A percentile compares a stretch with the other conserved stretches of the same genome.
Evolutionary conservation across 148 eudicot species (phyloP).

Genomic region (Heliamphora exappendiculata): DNA sequence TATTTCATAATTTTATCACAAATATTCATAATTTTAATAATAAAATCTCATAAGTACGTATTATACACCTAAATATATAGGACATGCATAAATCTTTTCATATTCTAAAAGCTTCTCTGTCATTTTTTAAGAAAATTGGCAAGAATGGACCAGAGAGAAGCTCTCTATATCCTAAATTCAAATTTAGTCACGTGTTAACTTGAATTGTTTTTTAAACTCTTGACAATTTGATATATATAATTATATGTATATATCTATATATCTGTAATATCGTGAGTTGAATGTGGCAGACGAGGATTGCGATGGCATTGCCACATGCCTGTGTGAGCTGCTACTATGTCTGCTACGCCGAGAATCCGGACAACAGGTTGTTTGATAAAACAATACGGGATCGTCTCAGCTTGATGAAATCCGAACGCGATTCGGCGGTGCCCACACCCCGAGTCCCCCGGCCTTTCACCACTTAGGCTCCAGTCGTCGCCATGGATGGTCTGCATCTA

Average conservation of each 20-base stretch:
- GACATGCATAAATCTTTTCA: too few relatives aligned
- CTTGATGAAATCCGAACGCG: constrained; percentile 48
- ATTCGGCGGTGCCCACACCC: constrained; percentile 58
- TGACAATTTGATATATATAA: background rate
- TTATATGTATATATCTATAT: too few relatives aligned
- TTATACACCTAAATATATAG: too few relatives aligned
- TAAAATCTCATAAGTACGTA: too few relatives aligned
- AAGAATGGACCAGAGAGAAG: too few relatives aligned
- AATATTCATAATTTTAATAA: too few relatives aligned
- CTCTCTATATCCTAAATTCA: too few relatives aligned
- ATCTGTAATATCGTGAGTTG: background rate
- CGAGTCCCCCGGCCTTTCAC: constrained; percentile 65
- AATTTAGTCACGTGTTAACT: too few relatives aligned
- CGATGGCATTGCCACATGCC: constrained; percentile 95
- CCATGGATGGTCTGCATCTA: background rate
- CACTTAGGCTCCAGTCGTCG: constrained; percentile 12
- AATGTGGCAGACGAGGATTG: constrained; percentile 72
- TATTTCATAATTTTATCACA: too few relatives aligned
- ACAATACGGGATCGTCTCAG: constrained; percentile 51
- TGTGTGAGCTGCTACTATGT: constrained; percentile 94
- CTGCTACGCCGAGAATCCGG: constrained; percentile 88
- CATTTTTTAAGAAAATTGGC: too few relatives aligned
- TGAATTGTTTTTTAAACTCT: too few relatives aligned
- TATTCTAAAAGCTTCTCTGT: too few relatives aligned
- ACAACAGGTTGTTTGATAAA: constrained; percentile 59